Percentiles rank a stretch among this genome's conserved stretches.
Evolutionary conservation across 2,329 filamentous ascomycete genomes (phyloP).

Genomic region (Phialophora macrospora): DNA sequence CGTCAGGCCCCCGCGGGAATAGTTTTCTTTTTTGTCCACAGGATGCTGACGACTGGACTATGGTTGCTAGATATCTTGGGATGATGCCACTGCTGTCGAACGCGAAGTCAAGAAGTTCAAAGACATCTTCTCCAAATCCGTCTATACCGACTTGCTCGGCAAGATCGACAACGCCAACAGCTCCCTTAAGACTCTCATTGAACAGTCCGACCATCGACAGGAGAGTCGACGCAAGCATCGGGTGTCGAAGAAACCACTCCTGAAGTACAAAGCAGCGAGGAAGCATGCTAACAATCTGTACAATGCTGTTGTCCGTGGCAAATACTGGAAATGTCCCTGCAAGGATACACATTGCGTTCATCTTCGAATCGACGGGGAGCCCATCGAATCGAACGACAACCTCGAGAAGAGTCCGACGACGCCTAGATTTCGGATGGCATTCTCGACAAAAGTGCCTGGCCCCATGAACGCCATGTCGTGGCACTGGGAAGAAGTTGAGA

Average conservation of each 20-base stretch:
- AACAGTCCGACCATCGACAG: conserved; percentile 22
- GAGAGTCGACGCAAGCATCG: conserved; percentile 12
- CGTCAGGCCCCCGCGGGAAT: neutral
- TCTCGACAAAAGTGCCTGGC: neutral
- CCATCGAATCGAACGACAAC: neutral
- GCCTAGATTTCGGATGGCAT: conserved; percentile 6
- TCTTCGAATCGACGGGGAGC: conserved; percentile 18
- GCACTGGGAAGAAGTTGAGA: conserved; percentile 18
- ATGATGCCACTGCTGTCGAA: conserved; percentile 9
- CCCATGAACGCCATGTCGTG: neutral
- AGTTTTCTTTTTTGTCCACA: neutral
- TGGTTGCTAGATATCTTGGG: conserved; percentile 5
- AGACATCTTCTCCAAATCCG: conserved; percentile 25
- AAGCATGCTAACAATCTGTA: conserved; percentile 22
- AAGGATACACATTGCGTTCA: conserved; percentile 20
- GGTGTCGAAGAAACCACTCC: conserved; percentile 6
- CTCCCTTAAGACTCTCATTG: conserved; percentile 32
- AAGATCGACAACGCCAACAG: conserved; percentile 36
- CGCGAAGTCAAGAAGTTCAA: conserved; percentile 21
- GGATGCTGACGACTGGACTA: neutral
- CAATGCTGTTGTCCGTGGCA: conserved; percentile 19
- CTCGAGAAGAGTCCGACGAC: neutral
- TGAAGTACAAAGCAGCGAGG: conserved; percentile 7
- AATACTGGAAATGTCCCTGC: conserved; percentile 29
- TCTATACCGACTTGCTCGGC: conserved; percentile 31